Percentiles rank a stretch among this genome's conserved stretches.
Conservation (phyloP, 306 rosid genomes). For the Gynostemma pentaphyllum region DNA sequence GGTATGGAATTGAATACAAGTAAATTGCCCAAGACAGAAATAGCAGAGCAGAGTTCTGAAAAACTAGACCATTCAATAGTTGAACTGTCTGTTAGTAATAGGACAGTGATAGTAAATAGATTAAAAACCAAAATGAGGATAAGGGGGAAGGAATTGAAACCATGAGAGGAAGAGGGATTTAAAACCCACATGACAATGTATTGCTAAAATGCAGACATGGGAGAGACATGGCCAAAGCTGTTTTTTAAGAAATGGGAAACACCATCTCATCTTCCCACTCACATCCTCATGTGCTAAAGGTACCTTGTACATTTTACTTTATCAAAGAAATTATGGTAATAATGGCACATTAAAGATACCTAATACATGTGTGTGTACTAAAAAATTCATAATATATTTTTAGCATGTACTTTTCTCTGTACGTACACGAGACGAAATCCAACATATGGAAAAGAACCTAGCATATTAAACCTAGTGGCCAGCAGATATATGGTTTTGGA, state of each 20-base stretch:
- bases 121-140: background rate
- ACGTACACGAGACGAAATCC: background rate
- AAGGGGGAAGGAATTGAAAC: no score
- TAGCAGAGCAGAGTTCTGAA: no score
- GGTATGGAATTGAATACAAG: no score
- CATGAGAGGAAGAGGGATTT: background rate
- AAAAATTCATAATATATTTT: background rate
- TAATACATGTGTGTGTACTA: background rate
- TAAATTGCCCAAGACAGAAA: no score
- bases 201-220: conserved; percentile 28
- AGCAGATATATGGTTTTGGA: background rate
- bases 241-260: conserved; percentile 30
- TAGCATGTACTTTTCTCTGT: background rate
- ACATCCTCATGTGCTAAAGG: conserved; percentile 24
- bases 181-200: conserved; percentile 23
- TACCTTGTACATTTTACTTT: background rate
- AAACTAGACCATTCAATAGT: no score
- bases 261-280: conserved; percentile 22
- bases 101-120: no score
- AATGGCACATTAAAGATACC: background rate
- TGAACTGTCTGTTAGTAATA: no score
- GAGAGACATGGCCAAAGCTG: conserved; percentile 23
- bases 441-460: background rate
- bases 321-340: background rate
- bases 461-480: background rate